These are phyloP conservation scores for Hanseniaspora gamundiae DNA, from an alignment of 1,139 yeast species.

Conservation along the genomic window DNA sequence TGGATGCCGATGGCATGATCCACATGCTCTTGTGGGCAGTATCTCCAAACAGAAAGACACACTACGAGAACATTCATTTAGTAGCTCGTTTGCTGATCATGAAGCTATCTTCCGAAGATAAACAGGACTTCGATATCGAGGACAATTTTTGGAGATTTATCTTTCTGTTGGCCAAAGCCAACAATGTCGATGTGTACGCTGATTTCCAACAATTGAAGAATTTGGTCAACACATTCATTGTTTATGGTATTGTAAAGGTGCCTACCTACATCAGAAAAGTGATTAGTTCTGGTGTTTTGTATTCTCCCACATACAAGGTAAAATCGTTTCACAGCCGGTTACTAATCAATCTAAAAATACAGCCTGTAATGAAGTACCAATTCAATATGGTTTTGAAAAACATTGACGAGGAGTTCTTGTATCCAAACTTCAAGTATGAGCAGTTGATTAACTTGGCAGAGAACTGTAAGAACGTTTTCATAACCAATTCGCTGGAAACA, in stretches of 20 bases:
- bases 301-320: conserved; percentile 28
- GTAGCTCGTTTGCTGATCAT: conserved; percentile 21
- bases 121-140: conserved; percentile 22
- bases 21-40: conserved; percentile 23
- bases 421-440: conserved; percentile 19
- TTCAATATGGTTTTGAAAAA: conserved; percentile 29
- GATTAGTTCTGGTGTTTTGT: conserved; percentile 75
- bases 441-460: conserved; percentile 15
- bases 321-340: conserved; percentile 26
- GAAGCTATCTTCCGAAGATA: conserved; percentile 18
- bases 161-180: conserved; percentile 20
- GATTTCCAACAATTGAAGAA: conserved; percentile 14
- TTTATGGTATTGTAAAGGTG: conserved; percentile 29
- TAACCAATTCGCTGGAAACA: conserved; percentile 7
- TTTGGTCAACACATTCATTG: conserved; percentile 19
- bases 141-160: conserved; percentile 23
- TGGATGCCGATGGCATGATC: conserved; percentile 15
- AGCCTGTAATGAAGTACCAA: conserved; percentile 28
- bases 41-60: conserved; percentile 20
- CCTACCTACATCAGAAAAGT: conserved; percentile 64
- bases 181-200: conserved; percentile 10
- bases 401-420: conserved; percentile 20
- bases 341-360: conserved; percentile 26
- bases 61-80: conserved; percentile 22
- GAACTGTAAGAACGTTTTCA: conserved; percentile 12